Evolutionary conservation across 345 rosid species (phyloP), one percentile per base, ranked within the genome.

Genomic region (Pistacia atlantica): DNA sequence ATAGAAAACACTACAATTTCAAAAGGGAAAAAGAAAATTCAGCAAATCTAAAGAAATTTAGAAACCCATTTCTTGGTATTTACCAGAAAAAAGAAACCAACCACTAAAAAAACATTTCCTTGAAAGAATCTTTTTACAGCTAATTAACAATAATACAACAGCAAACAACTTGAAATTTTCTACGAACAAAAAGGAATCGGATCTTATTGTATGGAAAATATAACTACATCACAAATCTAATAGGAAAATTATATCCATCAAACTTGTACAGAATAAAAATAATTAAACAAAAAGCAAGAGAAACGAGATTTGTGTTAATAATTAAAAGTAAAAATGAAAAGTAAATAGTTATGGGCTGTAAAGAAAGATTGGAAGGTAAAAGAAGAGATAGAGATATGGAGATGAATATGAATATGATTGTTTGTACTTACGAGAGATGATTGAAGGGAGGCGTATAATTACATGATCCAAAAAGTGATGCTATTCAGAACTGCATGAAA

Each of bases 361-460:
- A 16, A 2, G 59, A 68, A 18, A 28, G 6, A 69, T 31, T 31
- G 45, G 18, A 42, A 51, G 14, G 62, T 16, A 48, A 62, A 57
- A 61, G 54, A 12, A 77, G 31, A 66, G 64, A 5, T 60, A n/a
- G 33, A 2, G 16, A 31, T 7, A 6, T 7, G 46, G 46, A 42
- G 46, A 42, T 42, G 46, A 42, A 42, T 5, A n/a, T 0, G 1
- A 31, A 31, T 31, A 31, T 31, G 33, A 60, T 6, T 14, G 0
- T 16, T 58, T 1, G 69, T 63, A 73, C 84, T 81, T 73, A 73
- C 84, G 65, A 54, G 7, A 12, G 18, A 51, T 4, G 57, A 14
- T 65, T 16, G 7, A 4, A 2, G 11, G 38, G 22, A 9, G 22
- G 31, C 5, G 52, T 57, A 56, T 56, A n/a, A n/a, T 57, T 56